Evolutionary conservation across 148 eudicot species (phyloP).

Genomic region (Rheum nobile): DNA sequence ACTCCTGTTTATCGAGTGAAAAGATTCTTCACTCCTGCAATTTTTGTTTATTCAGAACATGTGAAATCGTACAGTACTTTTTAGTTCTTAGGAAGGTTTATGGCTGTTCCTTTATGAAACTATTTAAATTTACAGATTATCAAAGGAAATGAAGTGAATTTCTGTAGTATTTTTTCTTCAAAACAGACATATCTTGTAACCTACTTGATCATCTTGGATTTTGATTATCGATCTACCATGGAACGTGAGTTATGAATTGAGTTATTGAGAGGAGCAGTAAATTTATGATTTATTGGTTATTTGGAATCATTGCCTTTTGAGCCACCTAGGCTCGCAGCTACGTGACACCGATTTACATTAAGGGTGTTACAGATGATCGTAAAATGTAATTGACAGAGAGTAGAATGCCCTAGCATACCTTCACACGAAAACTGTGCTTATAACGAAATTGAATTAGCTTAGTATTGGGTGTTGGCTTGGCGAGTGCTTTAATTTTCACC

Average conservation of each 20-base stretch:
- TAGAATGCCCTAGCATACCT: neutral
- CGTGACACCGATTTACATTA: neutral
- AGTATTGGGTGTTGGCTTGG: neutral
- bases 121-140: neutral
- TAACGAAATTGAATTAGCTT: neutral
- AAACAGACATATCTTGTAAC: neutral
- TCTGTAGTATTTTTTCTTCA: neutral
- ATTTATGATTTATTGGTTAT: neutral
- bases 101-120: neutral
- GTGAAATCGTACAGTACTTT: neutral
- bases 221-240: neutral
- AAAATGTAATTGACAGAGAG: neutral
- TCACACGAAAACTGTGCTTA: neutral
- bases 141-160: neutral
- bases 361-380: neutral
- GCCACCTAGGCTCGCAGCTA: neutral
- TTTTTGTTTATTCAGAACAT: neutral
- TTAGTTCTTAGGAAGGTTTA: neutral
- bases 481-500: neutral
- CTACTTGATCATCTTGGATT: neutral
- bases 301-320: neutral
- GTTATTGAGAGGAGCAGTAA: neutral
- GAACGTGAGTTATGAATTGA: neutral
- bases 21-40: neutral
- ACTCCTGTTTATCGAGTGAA: neutral